Base-by-base conservation (phyloP, 768 basidiomycete species). In the Podaxis sp. region DNA sequence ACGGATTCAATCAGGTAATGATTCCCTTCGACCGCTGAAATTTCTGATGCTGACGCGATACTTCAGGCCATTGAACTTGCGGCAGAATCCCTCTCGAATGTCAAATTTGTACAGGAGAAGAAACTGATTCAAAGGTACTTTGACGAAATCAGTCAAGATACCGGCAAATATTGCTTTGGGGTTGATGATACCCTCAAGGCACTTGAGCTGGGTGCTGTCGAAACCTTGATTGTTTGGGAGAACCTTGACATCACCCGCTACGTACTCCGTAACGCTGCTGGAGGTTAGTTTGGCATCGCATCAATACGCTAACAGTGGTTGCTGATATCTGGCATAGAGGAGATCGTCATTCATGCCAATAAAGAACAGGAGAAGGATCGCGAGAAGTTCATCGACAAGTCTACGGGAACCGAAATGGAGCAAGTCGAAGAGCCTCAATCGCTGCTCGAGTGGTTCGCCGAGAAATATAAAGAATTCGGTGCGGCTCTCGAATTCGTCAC, bases 31-130 rank as follows among this genome's bases (percentile, higher is more conserved):
- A n/a, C 7, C 46, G 2, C 38, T 22, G n/a, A 8, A 12, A 38
- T 49, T 12, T 57, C 22, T 53, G 58, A 41, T 53, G 27, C 51
- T 61, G 11, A 59, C 37, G 17, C 8, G 47, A 47, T 43, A 49
- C 25, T 63, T 25, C 67, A 94, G 93, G 96, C 97, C 17, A 98
- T 99, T 67, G 97, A 98, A 73, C 86, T 98, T 57, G 93, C 97
- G 0, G 91, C 94, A 1, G 97, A 99, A 75, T 91, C 94, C 2
- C 86, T 99, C 29, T 89, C 93, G 40, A 98, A 98, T 74, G 97
- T 99, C 81, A 99, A 99, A 74, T 98, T 99, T 69, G 96, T 99
- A 37, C 96, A 98, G 76, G 97, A 99, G 81, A 98, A 98, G 82
- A 90, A 82, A 74, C 86, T 99, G 54, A 98, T 99, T 68, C 96